phyloP scores from a whole-genome alignment of 2,329 filamentous ascomycete species.

The Colletotrichum tropicicola region DNA sequence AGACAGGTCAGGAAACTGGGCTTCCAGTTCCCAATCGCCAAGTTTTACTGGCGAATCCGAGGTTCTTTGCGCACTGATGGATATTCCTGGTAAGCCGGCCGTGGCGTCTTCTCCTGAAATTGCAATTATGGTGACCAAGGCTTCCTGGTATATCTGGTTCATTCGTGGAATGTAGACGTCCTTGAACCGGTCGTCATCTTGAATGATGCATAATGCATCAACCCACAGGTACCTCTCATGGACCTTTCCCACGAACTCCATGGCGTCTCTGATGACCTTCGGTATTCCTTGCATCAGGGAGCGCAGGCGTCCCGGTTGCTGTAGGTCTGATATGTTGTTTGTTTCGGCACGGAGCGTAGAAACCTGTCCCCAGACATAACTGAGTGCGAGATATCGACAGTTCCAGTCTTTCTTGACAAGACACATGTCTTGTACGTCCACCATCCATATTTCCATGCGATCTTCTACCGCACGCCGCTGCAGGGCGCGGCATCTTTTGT shows the following conservation, averaged over 20 bases:
- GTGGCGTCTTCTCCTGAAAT: not conserved
- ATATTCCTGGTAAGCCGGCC: not conserved
- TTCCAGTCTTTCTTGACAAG: not conserved
- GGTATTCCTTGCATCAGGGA: not conserved
- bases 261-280: not conserved
- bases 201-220: not conserved
- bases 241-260: not conserved
- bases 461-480: no score
- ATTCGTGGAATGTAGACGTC: not conserved
- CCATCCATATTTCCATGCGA: no score
- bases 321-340: not conserved
- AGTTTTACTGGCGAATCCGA: not conserved
- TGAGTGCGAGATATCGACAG: not conserved
- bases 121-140: not conserved
- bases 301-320: accelerated
- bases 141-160: not conserved
- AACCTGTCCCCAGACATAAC: not conserved
- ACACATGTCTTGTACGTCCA: not conserved
- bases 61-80: not conserved
- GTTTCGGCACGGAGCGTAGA: not conserved
- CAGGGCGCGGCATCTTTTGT: no score
- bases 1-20: not conserved
- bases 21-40: not conserved
- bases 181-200: not conserved
- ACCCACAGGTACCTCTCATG: not conserved